phyloP scores from a whole-genome alignment of 352 stramenopile genomes.

The Blastocystis sp. region DNA sequence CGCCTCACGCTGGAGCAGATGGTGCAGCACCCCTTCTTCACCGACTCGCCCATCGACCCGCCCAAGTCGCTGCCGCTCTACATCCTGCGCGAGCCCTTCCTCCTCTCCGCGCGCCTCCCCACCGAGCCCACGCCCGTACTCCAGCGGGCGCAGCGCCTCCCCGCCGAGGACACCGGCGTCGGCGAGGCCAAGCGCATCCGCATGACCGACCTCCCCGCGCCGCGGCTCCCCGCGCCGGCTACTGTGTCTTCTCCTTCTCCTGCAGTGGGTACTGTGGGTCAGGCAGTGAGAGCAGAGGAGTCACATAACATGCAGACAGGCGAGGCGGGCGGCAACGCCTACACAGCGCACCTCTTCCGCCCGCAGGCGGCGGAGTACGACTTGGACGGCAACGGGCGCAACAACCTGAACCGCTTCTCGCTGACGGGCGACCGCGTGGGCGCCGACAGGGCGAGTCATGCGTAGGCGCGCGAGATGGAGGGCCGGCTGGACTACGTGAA shows the following conservation, averaged over 20 bases:
- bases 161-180: no score
- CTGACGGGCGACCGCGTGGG: constrained; percentile 20
- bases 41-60: constrained; percentile 62
- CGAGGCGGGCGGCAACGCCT: neutral
- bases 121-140: constrained; percentile 59
- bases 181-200: constrained; percentile 1
- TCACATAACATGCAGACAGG: no score
- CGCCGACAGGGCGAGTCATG: neutral
- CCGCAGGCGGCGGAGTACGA: neutral
- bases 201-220: neutral
- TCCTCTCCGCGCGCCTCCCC: constrained; percentile 23
- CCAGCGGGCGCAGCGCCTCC: constrained; percentile 25
- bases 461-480: constrained; percentile 47
- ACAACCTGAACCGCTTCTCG: constrained; percentile 62
- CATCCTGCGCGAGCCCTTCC: constrained; percentile 62
- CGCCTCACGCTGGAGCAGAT: constrained; percentile 66
- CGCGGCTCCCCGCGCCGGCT: neutral
- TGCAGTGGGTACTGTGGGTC: neutral
- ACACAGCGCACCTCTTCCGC: neutral
- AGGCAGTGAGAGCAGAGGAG: no score
- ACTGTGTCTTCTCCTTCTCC: neutral
- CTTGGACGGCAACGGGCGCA: constrained; percentile 37
- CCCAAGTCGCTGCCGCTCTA: constrained; percentile 65
- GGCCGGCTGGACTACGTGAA: constrained; percentile 48
- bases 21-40: constrained; percentile 68